These are phyloP conservation scores for Pichia sp. DNA, from an alignment of 1,139 yeast genomes.

Conservation along the genomic window DNA sequence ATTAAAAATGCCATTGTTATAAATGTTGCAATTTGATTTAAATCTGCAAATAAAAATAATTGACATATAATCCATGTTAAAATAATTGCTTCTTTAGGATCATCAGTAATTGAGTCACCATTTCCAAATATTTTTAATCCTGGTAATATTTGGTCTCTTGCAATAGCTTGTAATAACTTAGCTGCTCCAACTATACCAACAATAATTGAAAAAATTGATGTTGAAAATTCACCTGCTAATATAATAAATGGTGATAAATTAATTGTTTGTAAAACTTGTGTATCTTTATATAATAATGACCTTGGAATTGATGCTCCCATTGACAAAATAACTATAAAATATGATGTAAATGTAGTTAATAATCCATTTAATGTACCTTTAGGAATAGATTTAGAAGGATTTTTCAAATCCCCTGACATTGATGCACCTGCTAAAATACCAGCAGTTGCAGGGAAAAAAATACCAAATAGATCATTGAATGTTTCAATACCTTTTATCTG, in stretches of 20 bases:
- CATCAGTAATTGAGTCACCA: conserved; percentile 23
- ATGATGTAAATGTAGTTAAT: conserved; percentile 64
- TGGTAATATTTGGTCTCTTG: conserved; percentile 80
- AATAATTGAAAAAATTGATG: conserved; percentile 83
- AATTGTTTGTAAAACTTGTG: conserved; percentile 78
- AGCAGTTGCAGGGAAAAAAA: conserved; percentile 95
- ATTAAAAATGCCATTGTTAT: conserved; percentile 94
- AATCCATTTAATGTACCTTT: conserved; percentile 83
- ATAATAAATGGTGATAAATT: conserved; percentile 65
- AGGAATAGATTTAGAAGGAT: conserved; percentile 86
- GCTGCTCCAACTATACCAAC: conserved; percentile 97
- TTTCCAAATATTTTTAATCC: conserved; percentile 55
- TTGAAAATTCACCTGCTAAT: conserved; percentile 81
- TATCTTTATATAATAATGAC: conserved; percentile 63
- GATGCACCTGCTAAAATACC: conserved; percentile 99
- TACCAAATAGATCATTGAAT: conserved; percentile 81
- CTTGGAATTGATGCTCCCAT: conserved; percentile 80
- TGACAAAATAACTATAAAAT: conserved; percentile 67
- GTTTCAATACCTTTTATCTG: conserved; percentile 60
- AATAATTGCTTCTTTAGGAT: conserved; percentile 57
- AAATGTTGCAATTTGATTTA: conserved; percentile 88
- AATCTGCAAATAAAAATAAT: conserved; percentile 75
- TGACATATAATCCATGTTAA: conserved; percentile 82
- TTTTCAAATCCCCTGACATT: conserved; percentile 90
- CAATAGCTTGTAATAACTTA: conserved; percentile 79